phyloP scores from a whole-genome alignment of 352 stramenopile genomes.

The Plasmopara viticola region DNA sequence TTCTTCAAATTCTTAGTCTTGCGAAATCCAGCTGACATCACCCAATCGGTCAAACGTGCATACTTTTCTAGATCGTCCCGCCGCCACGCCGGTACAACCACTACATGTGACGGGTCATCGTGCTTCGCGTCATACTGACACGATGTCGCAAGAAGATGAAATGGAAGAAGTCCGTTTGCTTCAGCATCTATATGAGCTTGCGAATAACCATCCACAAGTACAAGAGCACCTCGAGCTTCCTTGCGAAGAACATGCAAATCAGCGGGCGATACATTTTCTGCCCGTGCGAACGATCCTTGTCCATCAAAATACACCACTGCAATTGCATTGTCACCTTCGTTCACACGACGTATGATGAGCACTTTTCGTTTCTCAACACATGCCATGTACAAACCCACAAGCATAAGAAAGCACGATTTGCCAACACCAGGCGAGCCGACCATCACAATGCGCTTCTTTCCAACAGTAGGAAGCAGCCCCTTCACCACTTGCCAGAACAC shows the following conservation, averaged over 20 bases:
- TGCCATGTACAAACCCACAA: conserved; percentile 14
- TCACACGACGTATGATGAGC: conserved; percentile 21
- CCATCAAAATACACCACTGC: conserved; percentile 7
- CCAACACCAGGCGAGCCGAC: conserved; percentile 17
- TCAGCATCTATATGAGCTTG: no score
- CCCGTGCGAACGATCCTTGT: neutral
- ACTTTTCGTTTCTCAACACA: conserved; percentile 13
- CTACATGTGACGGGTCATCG: conserved; percentile 12
- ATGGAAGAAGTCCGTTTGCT: neutral
- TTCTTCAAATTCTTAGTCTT: no score
- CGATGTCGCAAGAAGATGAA: conserved; percentile 15
- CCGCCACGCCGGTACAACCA: conserved; percentile 20
- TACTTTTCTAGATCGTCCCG: conserved; percentile 6
- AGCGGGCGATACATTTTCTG: no score
- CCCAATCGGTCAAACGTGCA: no score
- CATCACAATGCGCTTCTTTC: conserved; percentile 9
- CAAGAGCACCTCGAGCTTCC: neutral
- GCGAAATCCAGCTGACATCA: no score
- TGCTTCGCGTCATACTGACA: conserved; percentile 21
- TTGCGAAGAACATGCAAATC: no score
- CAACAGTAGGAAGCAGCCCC: no score
- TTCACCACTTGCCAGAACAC: no score
- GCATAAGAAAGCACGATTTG: conserved; percentile 22
- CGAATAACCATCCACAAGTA: conserved; percentile 15
- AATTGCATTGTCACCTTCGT: neutral